Conservation (phyloP, 2,329 filamentous ascomycete species). For the Trichothecium roseum region DNA sequence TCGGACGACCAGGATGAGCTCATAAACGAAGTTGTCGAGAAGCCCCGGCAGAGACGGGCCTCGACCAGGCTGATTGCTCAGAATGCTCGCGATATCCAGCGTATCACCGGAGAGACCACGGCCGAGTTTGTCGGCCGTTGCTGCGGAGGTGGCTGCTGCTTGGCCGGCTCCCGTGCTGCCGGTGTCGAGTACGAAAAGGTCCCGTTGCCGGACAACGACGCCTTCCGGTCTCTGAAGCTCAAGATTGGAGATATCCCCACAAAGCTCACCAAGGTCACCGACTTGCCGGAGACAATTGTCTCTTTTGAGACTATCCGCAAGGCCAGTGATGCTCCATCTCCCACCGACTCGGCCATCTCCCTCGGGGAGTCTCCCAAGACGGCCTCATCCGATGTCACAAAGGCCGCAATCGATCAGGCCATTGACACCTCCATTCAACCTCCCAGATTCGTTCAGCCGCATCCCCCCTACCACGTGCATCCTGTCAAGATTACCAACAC, state of each 20-base stretch:
- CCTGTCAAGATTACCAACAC: conserved; percentile 78
- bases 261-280: conserved; percentile 57
- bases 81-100: conserved; percentile 50
- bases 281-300: conserved; percentile 65
- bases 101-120: conserved; percentile 54
- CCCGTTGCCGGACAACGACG: conserved; percentile 65
- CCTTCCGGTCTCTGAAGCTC: conserved; percentile 69
- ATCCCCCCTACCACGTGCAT: conserved; percentile 86
- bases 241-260: conserved; percentile 68
- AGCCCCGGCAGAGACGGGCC: conserved; percentile 45
- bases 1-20: conserved; percentile 48
- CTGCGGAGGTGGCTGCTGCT: conserved; percentile 55
- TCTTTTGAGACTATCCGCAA: conserved; percentile 52
- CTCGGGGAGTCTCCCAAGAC: conserved; percentile 16
- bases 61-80: conserved; percentile 59
- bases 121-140: conserved; percentile 52
- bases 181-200: conserved; percentile 42
- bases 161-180: conserved; percentile 35
- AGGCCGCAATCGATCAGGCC: conserved; percentile 21
- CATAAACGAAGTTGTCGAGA: conserved; percentile 21
- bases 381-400: conserved; percentile 15
- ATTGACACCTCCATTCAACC: conserved; percentile 59
- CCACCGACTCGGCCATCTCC: conserved; percentile 39
- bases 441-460: conserved; percentile 83
- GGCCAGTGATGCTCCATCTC: conserved; percentile 23